phyloP scores from a whole-genome alignment of 1,284 basidiomycete genomes.

The Rhodotorula glutinis region DNA sequence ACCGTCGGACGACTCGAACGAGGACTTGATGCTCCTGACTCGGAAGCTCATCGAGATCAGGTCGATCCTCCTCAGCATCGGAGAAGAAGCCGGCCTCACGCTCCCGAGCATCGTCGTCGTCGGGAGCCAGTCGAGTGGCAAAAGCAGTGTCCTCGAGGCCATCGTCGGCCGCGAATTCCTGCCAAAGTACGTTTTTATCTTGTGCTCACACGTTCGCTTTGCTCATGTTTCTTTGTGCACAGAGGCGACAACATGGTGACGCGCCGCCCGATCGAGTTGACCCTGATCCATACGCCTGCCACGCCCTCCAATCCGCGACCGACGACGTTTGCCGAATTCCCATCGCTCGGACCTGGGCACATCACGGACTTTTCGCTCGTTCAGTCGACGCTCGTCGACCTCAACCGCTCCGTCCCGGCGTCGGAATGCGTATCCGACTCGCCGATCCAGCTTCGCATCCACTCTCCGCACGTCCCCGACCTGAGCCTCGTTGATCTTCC shows the following conservation, averaged over 20 bases:
- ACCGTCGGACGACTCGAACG: slow-evolving; percentile 46
- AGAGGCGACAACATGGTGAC: slow-evolving; percentile 99
- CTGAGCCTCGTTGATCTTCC: slow-evolving; percentile 95
- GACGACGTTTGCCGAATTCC: slow-evolving; percentile 90
- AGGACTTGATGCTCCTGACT: slow-evolving; percentile 81
- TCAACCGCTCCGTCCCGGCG: slow-evolving; percentile 88
- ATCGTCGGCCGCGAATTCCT: slow-evolving; percentile 98
- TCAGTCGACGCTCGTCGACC: slow-evolving; percentile 86
- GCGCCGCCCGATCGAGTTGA: slow-evolving; percentile 93
- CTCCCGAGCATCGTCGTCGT: slow-evolving; percentile 97
- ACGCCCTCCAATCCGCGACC: slow-evolving; percentile 58
- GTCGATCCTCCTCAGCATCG: slow-evolving; percentile 86
- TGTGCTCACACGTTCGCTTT: not conserved
- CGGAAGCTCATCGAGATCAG: slow-evolving; percentile 95
- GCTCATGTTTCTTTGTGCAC: not conserved
- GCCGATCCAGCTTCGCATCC: slow-evolving; percentile 93
- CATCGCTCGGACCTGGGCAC: slow-evolving; percentile 78
- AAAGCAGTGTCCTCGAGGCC: slow-evolving; percentile 94
- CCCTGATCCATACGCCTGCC: slow-evolving; percentile 82
- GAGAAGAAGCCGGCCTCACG: slow-evolving; percentile 89
- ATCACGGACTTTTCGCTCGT: slow-evolving; percentile 86
- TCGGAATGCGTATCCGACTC: slow-evolving; percentile 87
- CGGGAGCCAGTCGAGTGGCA: slow-evolving; percentile 95
- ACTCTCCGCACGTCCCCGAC: slow-evolving; percentile 93
- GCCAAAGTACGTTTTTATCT: slow-evolving; percentile 68